These are phyloP conservation scores for Knoxia roxburghii DNA, from an alignment of 257 asterid species.

Conservation along the genomic window DNA sequence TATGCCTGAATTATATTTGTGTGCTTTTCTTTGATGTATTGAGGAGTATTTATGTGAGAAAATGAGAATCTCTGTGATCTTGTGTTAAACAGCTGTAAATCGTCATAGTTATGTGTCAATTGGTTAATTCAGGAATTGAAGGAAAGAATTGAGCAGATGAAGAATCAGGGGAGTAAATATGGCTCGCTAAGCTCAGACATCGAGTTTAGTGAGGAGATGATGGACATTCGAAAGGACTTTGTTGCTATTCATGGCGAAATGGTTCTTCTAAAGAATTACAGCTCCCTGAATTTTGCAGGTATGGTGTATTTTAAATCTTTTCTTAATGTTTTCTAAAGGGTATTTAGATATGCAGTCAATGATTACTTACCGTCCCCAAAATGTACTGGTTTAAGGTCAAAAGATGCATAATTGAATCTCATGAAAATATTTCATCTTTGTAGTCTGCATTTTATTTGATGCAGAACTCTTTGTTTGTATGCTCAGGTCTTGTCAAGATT, in stretches of 20 bases:
- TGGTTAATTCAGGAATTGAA: slow-evolving; percentile 50
- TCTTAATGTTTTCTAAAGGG: not conserved
- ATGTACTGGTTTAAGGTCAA: not conserved
- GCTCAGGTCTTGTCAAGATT: slow-evolving; percentile 73
- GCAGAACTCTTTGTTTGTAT: not conserved
- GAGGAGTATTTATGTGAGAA: not conserved
- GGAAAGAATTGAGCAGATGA: slow-evolving; percentile 59
- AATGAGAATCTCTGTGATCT: not conserved
- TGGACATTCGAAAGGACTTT: slow-evolving; percentile 66
- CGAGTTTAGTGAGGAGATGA: slow-evolving; percentile 64
- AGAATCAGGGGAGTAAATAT: slow-evolving; percentile 35
- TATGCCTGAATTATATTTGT: not conserved
- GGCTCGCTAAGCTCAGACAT: slow-evolving; percentile 37
- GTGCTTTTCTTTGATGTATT: not conserved
- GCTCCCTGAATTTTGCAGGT: slow-evolving; percentile 97
- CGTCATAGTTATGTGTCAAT: not conserved
- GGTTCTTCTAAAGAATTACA: slow-evolving; percentile 84
- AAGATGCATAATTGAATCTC: not conserved
- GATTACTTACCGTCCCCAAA: not conserved
- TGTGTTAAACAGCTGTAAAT: not conserved
- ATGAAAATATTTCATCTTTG: not conserved
- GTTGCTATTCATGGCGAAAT: slow-evolving; percentile 90
- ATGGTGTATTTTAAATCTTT: not conserved
- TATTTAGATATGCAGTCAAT: not conserved
- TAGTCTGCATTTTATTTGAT: not conserved